Conservation (phyloP, 2,329 filamentous ascomycete species). For the Huntiella abstrusa region DNA sequence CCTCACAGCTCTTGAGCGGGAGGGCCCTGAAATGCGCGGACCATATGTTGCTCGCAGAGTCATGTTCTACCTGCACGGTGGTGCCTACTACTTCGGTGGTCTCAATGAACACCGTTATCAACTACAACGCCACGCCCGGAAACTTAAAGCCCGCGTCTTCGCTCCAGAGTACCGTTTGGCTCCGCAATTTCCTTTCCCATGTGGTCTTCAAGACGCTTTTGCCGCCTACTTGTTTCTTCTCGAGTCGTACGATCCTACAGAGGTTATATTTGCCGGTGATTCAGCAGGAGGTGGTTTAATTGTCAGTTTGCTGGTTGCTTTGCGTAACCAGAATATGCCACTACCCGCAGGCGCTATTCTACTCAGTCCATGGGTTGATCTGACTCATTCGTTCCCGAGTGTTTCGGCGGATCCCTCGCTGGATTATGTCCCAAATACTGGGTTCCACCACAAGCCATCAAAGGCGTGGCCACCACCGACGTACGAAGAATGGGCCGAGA, state of each 20-base stretch:
- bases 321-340: constrained; percentile 68
- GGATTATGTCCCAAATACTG: constrained; percentile 76
- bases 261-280: constrained; percentile 77
- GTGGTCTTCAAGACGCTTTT: constrained; percentile 74
- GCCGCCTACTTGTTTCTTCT: constrained; percentile 75
- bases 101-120: constrained; percentile 97
- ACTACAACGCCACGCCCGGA: constrained; percentile 86
- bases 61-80: constrained; percentile 88
- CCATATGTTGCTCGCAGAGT: constrained; percentile 31
- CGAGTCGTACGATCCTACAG: constrained; percentile 53
- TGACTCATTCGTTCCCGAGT: constrained; percentile 90
- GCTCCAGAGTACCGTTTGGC: constrained; percentile 74
- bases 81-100: constrained; percentile 88
- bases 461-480: constrained; percentile 85
- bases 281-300: constrained; percentile 89
- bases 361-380: constrained; percentile 88
- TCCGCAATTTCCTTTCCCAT: constrained; percentile 91
- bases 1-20: constrained; percentile 12
- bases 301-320: constrained; percentile 54
- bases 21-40: constrained; percentile 43
- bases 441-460: constrained; percentile 82
- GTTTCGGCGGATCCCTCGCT: constrained; percentile 51
- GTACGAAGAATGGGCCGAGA: constrained; percentile 46
- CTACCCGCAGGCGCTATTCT: constrained; percentile 78
- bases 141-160: constrained; percentile 76